Evolutionary conservation across 2,329 filamentous ascomycete genomes (phyloP), one percentile per base, ranked within the genome.

Genomic region (Graphilbum sp.): DNA sequence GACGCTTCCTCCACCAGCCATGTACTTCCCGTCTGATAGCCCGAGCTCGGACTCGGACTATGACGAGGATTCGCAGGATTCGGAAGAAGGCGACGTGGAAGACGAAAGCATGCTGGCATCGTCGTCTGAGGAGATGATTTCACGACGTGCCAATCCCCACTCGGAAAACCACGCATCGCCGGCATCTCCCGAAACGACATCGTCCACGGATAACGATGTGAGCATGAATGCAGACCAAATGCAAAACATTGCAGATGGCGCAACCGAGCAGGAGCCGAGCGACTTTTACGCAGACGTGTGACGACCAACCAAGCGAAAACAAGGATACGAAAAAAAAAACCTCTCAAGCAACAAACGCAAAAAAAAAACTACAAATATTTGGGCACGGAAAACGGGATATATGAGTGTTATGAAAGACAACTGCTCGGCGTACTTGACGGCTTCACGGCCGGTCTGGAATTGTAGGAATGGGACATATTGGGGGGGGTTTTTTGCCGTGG

Each of bases 1-100:
- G 0, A 52, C 65, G 1, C 56, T 74, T 0, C 69, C 69, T 0
- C 67, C 67, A 0, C 66, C 69, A 0, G 59, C 62, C 3, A 64
- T 66, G 41, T 72, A 67, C 49, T 64, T 66, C 45, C 62, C 62
- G 0, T 60, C 60, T 0, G 62, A 66, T 32, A 67, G 62, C 42
- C 50, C 57, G 10, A 62, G 62, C 33, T 54, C 51, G 1, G 50
- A 49, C 6, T 49, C 47, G 1, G 47, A 45, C 3, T 41, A 38
- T 19, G 45, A 47, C 2, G 38, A 40, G 13, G 49, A 53, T 10
- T 44, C 49, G 8, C 38, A 46, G 1, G 50, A 54, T 6, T 59
- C 54, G 3, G 54, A 54, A 5, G 49, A 46, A 1, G 51, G 54
- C 4, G 57, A 57, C 0, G 49, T 57, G 3, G 49, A 48, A n/a